Evolutionary conservation across 257 asterid genomes (phyloP), one percentile per base, ranked within the genome.

Genomic region (Anisodus acutangulus): DNA sequence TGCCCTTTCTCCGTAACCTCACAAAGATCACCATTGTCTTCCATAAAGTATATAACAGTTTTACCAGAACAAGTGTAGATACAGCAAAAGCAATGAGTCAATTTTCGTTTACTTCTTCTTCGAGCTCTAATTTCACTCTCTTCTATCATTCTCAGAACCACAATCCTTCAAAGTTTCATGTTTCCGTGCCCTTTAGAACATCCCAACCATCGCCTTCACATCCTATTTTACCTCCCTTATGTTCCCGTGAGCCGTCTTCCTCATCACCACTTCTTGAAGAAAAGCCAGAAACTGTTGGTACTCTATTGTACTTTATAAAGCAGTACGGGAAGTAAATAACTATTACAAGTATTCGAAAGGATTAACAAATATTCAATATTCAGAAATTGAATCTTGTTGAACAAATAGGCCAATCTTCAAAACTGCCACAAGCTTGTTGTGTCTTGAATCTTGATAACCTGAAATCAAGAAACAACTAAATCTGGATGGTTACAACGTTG

Each of bases 221-320:
- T 82, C 88, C 92, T 43, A 54, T 78, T 72, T 71, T 82, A 51
- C 88, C 80, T 59, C 93, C 91, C 26, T 7, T 88, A 43, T 88
- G 82, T 66, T 92, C 95, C 83, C 88, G 88, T 82, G 94, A 94
- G 79, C 67, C 93, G n/a, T 83, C 95, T 45, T 87, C 91, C 0
- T 59, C 92, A 26, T 45, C 94, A 2, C 94, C 98, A 16, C 80
- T 90, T 79, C 89, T 93, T 62, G 92, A 91, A 85, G 97, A 93
- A 62, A 94, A 88, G 68, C 88, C 89, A 31, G 35, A 86, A 55
- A 86, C 71, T n/a, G n/a, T n/a, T n/a, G n/a, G n/a, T n/a, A n/a
- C n/a, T n/a, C n/a, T n/a, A n/a, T n/a, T n/a, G n/a, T n/a, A n/a
- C n/a, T n/a, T n/a, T n/a, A n/a, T n/a, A n/a, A n/a, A n/a, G n/a